Base-by-base conservation (phyloP, 1,284 basidiomycete genomes). In the Fomitopsis betulina region DNA sequence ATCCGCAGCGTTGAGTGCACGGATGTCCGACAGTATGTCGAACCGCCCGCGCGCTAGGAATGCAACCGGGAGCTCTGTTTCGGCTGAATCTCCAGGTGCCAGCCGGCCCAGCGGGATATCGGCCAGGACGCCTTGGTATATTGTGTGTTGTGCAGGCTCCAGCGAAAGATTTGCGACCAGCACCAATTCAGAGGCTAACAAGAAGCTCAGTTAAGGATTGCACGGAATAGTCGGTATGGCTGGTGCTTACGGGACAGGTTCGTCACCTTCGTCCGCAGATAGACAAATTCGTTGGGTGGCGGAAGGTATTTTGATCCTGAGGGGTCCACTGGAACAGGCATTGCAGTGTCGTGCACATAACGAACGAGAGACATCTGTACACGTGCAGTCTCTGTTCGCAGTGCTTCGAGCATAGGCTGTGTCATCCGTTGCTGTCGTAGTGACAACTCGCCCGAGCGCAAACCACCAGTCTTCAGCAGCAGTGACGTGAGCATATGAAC, bases 41-140 rank as follows among this genome's bases (percentile, higher is more conserved):
- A 90, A 95, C 40, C 75, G 70, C 5, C 94, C 94, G 50, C 78
- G 76, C 7, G 91, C 81, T 21, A 96, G 79, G 72, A 96, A 93
- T 61, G 86, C 88, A 4, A 93, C 65, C 2, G 85, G 80, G 0
- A 85, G 76, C 45, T 83, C 78, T n/a, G 86, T 68, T 37, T 79
- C 76, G 38, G 73, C 75, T 12, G 78, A 79, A 58, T 84, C 79
- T 0, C 84, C 85, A 9, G 73, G 72, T 37, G 78, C 75, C 37
- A 90, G 66, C 23, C 76, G 75, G 5, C 89, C 83, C 1, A 92
- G 65, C 3, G 86, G 76, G 37, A 90, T 76, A 40, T 85, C 79
- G 5, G 76, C 74, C 15, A 84, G 72, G 7, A 81, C 71, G 8
- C 93, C 91, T 69, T 94, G 89, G 63, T 83, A 81, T 17, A 92